Evolutionary conservation across 2,329 filamentous ascomycete genomes (phyloP), one percentile per base, ranked within the genome.

Genomic region (Hypoxylon sp.): DNA sequence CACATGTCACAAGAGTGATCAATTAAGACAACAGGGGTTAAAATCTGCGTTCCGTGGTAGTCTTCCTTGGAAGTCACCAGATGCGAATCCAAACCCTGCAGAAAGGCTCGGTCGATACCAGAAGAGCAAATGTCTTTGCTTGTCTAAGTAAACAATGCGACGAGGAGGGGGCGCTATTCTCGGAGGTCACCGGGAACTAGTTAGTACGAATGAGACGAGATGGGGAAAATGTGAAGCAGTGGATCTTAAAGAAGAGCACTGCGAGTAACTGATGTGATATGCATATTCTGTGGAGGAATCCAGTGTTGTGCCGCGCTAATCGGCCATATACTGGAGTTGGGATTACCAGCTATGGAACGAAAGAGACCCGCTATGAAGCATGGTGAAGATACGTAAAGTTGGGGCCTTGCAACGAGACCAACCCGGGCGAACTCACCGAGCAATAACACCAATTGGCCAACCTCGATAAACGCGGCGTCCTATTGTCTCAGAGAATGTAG

Each of bases 201-300:
- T 49, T 58, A 49, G 14, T 49, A 32, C 19, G 14, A 46, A 57
- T 36, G 17, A 34, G 43, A 38, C 30, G 23, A 17, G 30, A n/a
- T 58, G 10, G 11, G 25, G 34, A 14, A 32, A 58, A 38, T 21
- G 38, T 25, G 17, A 13, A 19, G 36, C 2, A 46, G 28, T 56
- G 43, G 32, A 19, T 19, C 43, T 19, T 14, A 58, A 23, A 32
- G 30, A 10, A 49, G 28, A 17, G 14, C 9, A 23, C 32, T 38
- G 43, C 43, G 28, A 49, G 17, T 21, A 46, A 58, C 28, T 10
- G 28, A 49, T 49, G 38, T 48, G 55, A 10, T 13, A 36, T 49
- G 55, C 19, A 25, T 48, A 19, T 48, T 9, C 17, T 49, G 43
- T 5, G 30, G 43, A 57, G 17, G 11, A 36, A 28, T 25, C 14